phyloP scores from a whole-genome alignment of 345 rosid species.

The Trapa incisa region DNA sequence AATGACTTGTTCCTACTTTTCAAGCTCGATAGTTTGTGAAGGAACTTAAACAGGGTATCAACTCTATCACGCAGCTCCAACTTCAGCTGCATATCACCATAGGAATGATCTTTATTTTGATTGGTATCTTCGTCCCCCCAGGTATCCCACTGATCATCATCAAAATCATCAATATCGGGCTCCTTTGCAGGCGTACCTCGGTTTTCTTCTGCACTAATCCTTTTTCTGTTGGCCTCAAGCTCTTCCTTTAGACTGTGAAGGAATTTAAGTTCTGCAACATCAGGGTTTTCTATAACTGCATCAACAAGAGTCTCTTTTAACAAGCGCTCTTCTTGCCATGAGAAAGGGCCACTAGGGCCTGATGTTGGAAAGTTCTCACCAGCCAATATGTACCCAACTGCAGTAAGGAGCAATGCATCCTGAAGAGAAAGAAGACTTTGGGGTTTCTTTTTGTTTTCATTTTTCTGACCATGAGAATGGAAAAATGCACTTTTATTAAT shows the following conservation, averaged over 20 bases:
- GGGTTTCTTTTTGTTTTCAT: slow-evolving; percentile 24
- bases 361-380: slow-evolving; percentile 95
- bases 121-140: slow-evolving; percentile 81
- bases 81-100: slow-evolving; percentile 71
- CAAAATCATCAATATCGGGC: slow-evolving; percentile 64
- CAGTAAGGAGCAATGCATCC: slow-evolving; percentile 66
- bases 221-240: slow-evolving; percentile 49
- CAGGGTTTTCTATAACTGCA: slow-evolving; percentile 62
- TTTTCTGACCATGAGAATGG: slow-evolving; percentile 34
- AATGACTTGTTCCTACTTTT: slow-evolving; percentile 36
- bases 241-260: slow-evolving; percentile 55
- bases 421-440: slow-evolving; percentile 53
- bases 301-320: slow-evolving; percentile 81
- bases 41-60: slow-evolving; percentile 63
- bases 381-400: slow-evolving; percentile 74
- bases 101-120: slow-evolving; percentile 35
- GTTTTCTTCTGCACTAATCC: slow-evolving; percentile 26
- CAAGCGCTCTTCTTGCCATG: slow-evolving; percentile 97
- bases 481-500: slow-evolving; percentile 54
- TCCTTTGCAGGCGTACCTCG: slow-evolving; percentile 35
- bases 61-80: slow-evolving; percentile 83
- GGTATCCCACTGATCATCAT: slow-evolving; percentile 92
- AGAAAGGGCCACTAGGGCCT: slow-evolving; percentile 79
- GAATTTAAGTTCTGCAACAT: slow-evolving; percentile 56
- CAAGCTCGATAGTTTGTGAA: slow-evolving; percentile 63